Evolutionary conservation across 2,329 filamentous ascomycete species (phyloP), one percentile per base, ranked within the genome.

Genomic region (Moelleriella libera): DNA sequence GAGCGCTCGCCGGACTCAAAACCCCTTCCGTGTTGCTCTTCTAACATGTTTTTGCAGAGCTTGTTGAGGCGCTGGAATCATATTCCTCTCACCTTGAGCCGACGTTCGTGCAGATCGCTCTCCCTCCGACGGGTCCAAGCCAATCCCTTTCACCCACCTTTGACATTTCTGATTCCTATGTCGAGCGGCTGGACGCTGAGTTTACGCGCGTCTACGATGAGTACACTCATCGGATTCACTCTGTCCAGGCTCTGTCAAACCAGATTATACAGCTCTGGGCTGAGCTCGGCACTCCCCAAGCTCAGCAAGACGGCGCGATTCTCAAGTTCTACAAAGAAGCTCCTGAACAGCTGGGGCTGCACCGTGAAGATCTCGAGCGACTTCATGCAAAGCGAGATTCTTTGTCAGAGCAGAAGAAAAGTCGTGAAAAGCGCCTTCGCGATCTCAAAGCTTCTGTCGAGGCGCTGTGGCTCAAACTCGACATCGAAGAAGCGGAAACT

Each of bases 141-240:
- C 80, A 86, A 43, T 81, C 82, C 10, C 74, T 94, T 40, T 79
- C 89, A 1, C 79, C 88, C 3, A 85, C 76, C 46, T 97, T 98
- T 63, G 89, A 97, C 58, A 79, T 98, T n/a, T 96, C 90, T 0
- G 81, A 86, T 0, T 75, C 83, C 5, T 98, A 97, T 59, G 85
- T 96, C 47, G 79, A 85, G 51, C 81, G 83, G 49, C 77, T 98
- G 21, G 90, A 98, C 61, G 74, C 76, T 47, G 92, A 98, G 65
- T 98, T 97, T 60, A 88, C 87, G 9, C 80, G 88, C 50, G 87
- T 98, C 21, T 97, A 97, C 65, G 88, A 97, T 59, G 94, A 98
- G 68, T 98, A 97, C 66, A 88, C 83, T 42, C 84, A 82, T 54
- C 85, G 92, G 44, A 74, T 95, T 43, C 75, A 76, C 31, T 79